Conservation (phyloP, 495 filamentous ascomycete genomes). For the Aspergillus nidulans region DNA sequence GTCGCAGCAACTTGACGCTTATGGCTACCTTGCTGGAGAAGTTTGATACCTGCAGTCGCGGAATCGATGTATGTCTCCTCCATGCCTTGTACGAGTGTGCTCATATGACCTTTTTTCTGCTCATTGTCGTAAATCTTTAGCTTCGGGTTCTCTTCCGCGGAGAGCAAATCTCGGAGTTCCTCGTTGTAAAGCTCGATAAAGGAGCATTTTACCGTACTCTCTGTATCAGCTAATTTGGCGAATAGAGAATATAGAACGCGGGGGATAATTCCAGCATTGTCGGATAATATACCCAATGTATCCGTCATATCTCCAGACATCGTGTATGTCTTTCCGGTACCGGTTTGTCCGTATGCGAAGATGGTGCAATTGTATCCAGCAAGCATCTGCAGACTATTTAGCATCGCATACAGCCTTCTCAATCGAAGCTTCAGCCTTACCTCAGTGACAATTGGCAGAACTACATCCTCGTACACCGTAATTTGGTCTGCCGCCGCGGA, state of each 20-base stretch:
- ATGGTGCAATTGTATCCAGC: constrained; percentile 98
- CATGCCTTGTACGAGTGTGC: constrained; percentile 93
- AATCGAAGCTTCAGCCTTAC: constrained; percentile 35
- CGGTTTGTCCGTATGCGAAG: constrained; percentile 97
- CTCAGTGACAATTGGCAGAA: constrained; percentile 86
- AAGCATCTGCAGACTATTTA: constrained; percentile 63
- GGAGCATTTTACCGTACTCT: constrained; percentile 92
- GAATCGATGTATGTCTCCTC: constrained; percentile 89
- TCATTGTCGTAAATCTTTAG: constrained; percentile 95
- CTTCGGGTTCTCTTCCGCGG: constrained; percentile 73
- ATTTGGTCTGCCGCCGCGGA: constrained; percentile 90
- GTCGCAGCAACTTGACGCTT: constrained; percentile 95
- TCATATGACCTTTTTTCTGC: constrained; percentile 69
- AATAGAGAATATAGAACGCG: constrained; percentile 84
- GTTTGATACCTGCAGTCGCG: constrained; percentile 76
- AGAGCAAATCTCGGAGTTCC: constrained; percentile 84
- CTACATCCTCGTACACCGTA: constrained; percentile 91
- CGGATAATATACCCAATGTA: constrained; percentile 76
- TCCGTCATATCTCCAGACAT: constrained; percentile 98
- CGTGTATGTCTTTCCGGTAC: constrained; percentile 97
- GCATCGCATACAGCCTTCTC: not conserved
- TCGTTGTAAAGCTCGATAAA: constrained; percentile 99
- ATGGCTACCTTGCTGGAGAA: constrained; percentile 85
- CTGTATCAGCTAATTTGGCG: constrained; percentile 74
- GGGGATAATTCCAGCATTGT: constrained; percentile 91